phyloP scores from a whole-genome alignment of 2,329 filamentous ascomycete genomes.

The Verticillium nubilum region DNA sequence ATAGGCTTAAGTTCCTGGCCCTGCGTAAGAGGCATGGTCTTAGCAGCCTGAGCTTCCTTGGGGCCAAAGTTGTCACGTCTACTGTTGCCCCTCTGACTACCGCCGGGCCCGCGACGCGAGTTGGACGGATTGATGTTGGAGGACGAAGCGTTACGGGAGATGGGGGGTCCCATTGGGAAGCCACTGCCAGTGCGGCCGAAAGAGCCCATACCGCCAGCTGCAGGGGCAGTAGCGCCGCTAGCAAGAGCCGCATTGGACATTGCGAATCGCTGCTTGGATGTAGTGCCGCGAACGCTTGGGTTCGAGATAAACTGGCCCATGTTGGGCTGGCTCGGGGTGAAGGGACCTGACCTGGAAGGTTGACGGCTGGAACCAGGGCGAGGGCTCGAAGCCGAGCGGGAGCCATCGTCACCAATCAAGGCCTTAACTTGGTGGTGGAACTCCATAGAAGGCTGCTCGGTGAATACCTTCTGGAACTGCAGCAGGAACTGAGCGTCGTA shows the following conservation, averaged over 20 bases:
- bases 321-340: constrained; percentile 30
- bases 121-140: constrained; percentile 56
- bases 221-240: constrained; percentile 8
- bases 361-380: constrained; percentile 47
- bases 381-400: constrained; percentile 57
- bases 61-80: constrained; percentile 51
- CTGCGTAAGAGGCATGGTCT: constrained; percentile 87
- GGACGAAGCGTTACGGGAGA: constrained; percentile 61
- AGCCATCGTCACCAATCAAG: constrained; percentile 73
- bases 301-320: constrained; percentile 66
- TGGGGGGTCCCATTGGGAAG: constrained; percentile 56
- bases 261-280: constrained; percentile 69
- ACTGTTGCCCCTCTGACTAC: constrained; percentile 57
- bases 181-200: constrained; percentile 17
- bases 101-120: constrained; percentile 57
- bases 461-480: constrained; percentile 94
- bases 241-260: constrained; percentile 49
- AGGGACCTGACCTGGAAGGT: constrained; percentile 44
- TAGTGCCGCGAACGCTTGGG: constrained; percentile 55
- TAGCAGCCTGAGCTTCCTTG: constrained; percentile 67
- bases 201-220: constrained; percentile 33
- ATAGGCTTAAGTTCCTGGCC: constrained; percentile 79
- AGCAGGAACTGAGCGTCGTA: constrained; percentile 95
- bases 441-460: constrained; percentile 90
- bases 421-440: constrained; percentile 88